A percentile compares a stretch with the other conserved stretches of the same genome.
These are phyloP conservation scores for Carex myosuroides DNA, from an alignment of 176 grass and related monocot genomes.

Conservation along the genomic window DNA sequence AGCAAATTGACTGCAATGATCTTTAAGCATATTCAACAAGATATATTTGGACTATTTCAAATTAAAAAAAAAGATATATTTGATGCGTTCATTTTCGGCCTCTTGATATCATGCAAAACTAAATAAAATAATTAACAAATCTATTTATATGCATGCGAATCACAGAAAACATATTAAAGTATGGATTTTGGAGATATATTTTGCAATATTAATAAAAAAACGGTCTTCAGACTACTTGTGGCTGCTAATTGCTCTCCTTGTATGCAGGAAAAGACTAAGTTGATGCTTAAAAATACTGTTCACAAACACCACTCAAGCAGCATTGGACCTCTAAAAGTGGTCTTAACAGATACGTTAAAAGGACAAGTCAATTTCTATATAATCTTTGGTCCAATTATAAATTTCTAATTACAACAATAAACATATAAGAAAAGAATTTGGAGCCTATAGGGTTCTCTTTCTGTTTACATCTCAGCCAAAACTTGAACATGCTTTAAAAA, in stretches of 20 bases:
- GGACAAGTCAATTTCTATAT: background rate
- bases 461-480: background rate
- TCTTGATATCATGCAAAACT: conserved; percentile 5
- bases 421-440: background rate
- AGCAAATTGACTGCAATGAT: background rate
- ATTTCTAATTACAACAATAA: background rate
- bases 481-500: background rate
- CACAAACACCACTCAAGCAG: background rate
- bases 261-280: background rate
- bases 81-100: background rate
- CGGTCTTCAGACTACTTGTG: background rate
- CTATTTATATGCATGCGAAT: background rate
- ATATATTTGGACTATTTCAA: background rate
- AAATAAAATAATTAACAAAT: background rate
- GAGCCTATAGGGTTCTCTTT: background rate
- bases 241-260: background rate
- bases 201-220: background rate
- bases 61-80: background rate
- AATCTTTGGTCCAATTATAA: background rate
- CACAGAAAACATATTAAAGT: background rate
- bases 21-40: background rate
- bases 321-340: background rate
- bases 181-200: background rate
- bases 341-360: background rate
- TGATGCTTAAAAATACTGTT: background rate